Base-by-base conservation (phyloP, 768 basidiomycete genomes). In the Termitomyces sp. region DNA sequence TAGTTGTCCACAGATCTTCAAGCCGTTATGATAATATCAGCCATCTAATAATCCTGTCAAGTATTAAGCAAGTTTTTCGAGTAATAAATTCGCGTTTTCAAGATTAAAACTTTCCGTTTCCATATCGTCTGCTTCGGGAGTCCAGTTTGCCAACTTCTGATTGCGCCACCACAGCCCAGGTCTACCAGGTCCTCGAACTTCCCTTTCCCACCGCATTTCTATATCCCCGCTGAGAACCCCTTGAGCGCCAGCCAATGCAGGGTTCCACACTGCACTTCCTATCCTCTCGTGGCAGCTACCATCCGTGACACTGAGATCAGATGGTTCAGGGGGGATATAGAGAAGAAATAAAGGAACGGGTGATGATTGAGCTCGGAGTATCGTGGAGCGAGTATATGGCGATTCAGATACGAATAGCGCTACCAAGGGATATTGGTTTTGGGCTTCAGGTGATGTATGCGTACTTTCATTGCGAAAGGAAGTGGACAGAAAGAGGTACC, bases 391-490 rank as follows among this genome's bases (percentile, higher is more conserved):
- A 1, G 92, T 91, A 70, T 94, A 97, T 1, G 83, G 75, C 18
- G 90, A 92, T 66, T 90, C 81, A 1, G 92, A 95, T 37, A 94
- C 74, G 53, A 96, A 77, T 22, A 95, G 70, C 0, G 88, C 92
- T n/a, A 93, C 80, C 16, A 80, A 67, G 1, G 82, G 77, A 36
- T 63, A 62, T 39, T 63, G 67, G 28, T 53, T 58, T 22, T 24
- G 53, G 37, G 41, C 6, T 28, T n/a, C 39, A 44, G 34, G 29
- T 4, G 47, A 51, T 45, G 39, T 28, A 20, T 20, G 22, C 0
- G 45, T 50, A 52, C 41, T 33, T 16, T 36, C 15, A 16, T 54
- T 31, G 45, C 36, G n/a, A 5, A 31, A 47, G 28, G 54, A 33
- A 36, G 49, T 47, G 47, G 59, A 60, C 41, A 65, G 46, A 9